Base-by-base conservation (phyloP, 768 basidiomycete genomes). In the Mycena haematopus region DNA sequence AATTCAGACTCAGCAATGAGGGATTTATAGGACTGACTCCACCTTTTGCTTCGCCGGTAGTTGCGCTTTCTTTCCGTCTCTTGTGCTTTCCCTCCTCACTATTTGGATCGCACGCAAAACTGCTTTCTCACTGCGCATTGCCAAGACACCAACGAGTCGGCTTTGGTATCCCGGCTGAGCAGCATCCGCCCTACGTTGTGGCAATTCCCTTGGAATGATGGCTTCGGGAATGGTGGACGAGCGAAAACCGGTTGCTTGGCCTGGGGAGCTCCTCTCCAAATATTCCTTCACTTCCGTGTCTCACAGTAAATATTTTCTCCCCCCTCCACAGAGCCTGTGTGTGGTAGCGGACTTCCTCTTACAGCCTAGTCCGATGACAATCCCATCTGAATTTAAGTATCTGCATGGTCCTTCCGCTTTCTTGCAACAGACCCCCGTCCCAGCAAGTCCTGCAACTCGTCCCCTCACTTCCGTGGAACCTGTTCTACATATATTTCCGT, bases 321-420 rank as follows among this genome's bases (percentile, higher is more conserved):
- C n/a, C 19, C 21, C 31, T 9, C 33, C 21, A 17, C 29, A 31
- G 29, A 4, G 4, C 29, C 29, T 31, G 29, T 31, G 29, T 31
- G 29, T 31, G 29, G 29, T 31, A 31, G n/a, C 29, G 24, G 44
- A 54, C 13, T 54, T 44, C 53, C 53, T 44, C 25, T 54, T 54
- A 31, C 3, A 44, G 53, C 27, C 40, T 44, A 54, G 38, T 24
- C 6, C 42, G 10, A 47, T 50, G 45, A 36, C 31, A 45, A n/a
- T 31, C 33, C 27, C 58, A 53, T 36, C n/a, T 31, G 52, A n/a
- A 42, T 42, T 33, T 45, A 33, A 10, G 21, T 31, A 38, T n/a
- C 44, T 9, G 24, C 19, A 24, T 22, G 15, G 14, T 63, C 62
- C 62, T 63, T 63, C 54, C 53, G 54, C 36, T 44, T 62, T 62